These are phyloP conservation scores for Beta vulgaris DNA, from an alignment of 148 eudicot species.

Conservation along the genomic window DNA sequence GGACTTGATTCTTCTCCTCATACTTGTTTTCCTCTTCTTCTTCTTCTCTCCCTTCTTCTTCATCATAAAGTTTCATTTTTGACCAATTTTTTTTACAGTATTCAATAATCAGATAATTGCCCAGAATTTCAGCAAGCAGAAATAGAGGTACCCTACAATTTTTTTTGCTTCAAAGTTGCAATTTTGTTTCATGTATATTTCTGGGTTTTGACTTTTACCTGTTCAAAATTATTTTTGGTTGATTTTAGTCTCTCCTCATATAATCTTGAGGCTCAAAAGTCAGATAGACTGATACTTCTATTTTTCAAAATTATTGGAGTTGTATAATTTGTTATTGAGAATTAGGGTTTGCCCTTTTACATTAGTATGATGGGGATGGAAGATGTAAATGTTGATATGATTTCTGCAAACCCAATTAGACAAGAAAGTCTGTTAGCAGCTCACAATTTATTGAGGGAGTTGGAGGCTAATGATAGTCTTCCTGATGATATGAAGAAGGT, in stretches of 20 bases:
- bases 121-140: conserved; percentile 12
- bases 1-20: conserved; percentile 4
- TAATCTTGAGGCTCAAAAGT: background rate
- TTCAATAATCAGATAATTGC: conserved; percentile 14
- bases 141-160: conserved; percentile 20
- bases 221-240: background rate
- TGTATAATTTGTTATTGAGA: conserved; percentile 7
- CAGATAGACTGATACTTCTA: background rate
- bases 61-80: conserved; percentile 18
- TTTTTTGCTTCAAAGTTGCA: conserved; percentile 19
- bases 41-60: background rate
- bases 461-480: conserved; percentile 55
- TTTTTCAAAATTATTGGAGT: background rate
- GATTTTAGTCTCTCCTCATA: background rate
- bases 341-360: background rate
- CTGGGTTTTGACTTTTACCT: conserved; percentile 11
- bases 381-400: conserved; percentile 34
- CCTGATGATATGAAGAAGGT: conserved; percentile 56
- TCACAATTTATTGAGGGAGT: conserved; percentile 51
- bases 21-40: background rate
- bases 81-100: conserved; percentile 23
- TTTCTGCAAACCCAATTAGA: conserved; percentile 35
- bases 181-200: background rate
- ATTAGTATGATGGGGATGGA: conserved; percentile 26
- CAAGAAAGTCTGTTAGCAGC: conserved; percentile 67